A percentile compares a stretch with the other conserved stretches of the same genome.
phyloP scores from a whole-genome alignment of 345 rosid species.

The Gossypium longicalyx region DNA sequence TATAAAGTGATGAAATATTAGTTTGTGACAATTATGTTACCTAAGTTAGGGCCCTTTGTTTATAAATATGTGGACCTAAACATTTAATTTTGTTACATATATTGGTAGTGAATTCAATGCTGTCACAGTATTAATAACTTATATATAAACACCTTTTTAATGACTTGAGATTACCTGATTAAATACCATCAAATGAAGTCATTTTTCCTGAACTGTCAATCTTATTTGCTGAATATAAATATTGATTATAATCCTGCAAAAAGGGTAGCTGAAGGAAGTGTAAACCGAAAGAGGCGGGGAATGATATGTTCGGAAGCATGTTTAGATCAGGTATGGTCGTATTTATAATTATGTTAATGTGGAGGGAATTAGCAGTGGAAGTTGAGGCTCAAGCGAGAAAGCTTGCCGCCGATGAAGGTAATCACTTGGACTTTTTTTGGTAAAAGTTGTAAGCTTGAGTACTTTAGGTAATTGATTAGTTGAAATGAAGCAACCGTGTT shows the following conservation, averaged over 20 bases:
- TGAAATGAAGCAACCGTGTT: neutral
- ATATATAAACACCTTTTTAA: no score
- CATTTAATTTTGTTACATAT: no score
- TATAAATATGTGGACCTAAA: no score
- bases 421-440: neutral
- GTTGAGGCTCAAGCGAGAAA: conserved; percentile 4
- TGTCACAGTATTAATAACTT: no score
- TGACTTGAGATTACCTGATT: no score
- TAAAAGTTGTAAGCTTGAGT: neutral
- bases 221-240: no score
- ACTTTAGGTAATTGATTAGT: neutral
- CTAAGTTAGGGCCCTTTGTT: no score
- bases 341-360: neutral
- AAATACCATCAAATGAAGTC: no score
- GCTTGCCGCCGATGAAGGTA: neutral
- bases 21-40: no score
- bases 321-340: neutral
- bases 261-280: neutral
- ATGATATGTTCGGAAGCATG: neutral
- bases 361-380: neutral
- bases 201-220: no score
- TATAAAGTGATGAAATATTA: no score
- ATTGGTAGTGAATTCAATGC: no score
- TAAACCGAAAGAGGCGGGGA: neutral
- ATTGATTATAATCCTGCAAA: neutral